Base-by-base conservation (phyloP, 257 asterid species). In the Apocynum venetum region DNA sequence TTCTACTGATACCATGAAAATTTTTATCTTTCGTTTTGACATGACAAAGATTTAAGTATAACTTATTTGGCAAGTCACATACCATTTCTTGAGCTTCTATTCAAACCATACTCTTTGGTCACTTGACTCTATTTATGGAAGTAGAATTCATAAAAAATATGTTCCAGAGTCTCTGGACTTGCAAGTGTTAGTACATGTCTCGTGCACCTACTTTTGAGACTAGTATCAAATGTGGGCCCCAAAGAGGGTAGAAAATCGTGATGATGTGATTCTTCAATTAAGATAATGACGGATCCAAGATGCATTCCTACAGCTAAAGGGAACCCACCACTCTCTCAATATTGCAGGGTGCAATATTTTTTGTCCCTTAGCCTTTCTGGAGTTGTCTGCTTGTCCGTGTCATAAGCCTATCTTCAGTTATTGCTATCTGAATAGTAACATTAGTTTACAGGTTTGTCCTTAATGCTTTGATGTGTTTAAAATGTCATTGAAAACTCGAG, bases 171-270 rank as follows among this genome's bases (percentile, higher is more conserved):
- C 38, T 5, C 51, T 57, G 53, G n/a, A 13, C 67, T 61, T 31
- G 19, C 41, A 59, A 74, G 71, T 60, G 44, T 8, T 57, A 75
- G 63, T 47, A 25, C 41, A 43, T 60, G 59, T 40, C 68, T 73
- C 8, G 51, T 57, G 19, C 13, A 60, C 71, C n/a, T 25, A 3
- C 68, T 61, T 43, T 3, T 61, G 43, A 10, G 41, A 61, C 9
- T 6, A 40, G 25, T 38, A 15, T 17, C 49, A 66, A 66, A 6
- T 38, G 8, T 40, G 25, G 71, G n/a, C n/a, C 40, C 71, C 49
- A 38, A 65, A 66, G 49, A 5, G 31, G 12, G 12, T 25, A 31
- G 68, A 59, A 10, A 59, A 8, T 7, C 46, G 36, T 4, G 17
- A 40, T 15, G 8, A 12, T 14, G 3, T 17, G 44, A 63, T 63